Evolutionary conservation across 176 grass and related monocot species (phyloP), one percentile per base, ranked within the genome.

Genomic region (Echinochloa phyllopogon): DNA sequence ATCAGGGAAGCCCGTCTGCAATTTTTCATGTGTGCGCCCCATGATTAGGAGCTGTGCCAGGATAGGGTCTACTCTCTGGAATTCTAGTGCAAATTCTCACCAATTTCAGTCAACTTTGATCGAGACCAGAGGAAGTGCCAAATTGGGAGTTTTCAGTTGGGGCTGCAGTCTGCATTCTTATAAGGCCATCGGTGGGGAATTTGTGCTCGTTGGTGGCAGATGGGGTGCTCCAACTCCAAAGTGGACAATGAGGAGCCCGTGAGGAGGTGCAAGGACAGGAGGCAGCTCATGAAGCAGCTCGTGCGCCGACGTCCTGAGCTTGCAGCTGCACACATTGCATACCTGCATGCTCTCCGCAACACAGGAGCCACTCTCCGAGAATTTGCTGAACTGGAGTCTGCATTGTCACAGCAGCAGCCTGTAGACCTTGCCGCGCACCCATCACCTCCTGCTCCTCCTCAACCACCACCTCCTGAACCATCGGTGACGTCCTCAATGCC

Each of bases 311-410:
- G 97, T 12, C 81, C 85, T 44, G 90, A 91, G 71, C 88, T 99
- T 86, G 91, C 94, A 39, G 86, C 84, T 38, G 83, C 90, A 11
- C 91, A 99, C 52, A 87, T 84, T 43, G 79, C 87, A 1, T 99
- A 99, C 70, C 83, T 96, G 72, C 88, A 88, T 43, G 93, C 97
- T 27, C 83, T 99, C 83, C 86, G 97, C 33, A 90, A 99, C 84
- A 99, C 94, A 15, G 97, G 97, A 52, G 88, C 88, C 65, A 95
- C 94, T 53, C 94, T 99, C 49, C 86, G 91, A 8, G 92, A 99
- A 60, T 92, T 99, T 29, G 80, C 85, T 16, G 97, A 99, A 55
- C 74, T 92, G 55, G 97, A 99, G 83, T 86, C 78, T 50, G 90
- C 89, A 72, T 36, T 82, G 59, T 79, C 86, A 20, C 71, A 70